Evolutionary conservation across 352 stramenopile species (phyloP), one percentile per base, ranked within the genome.

Genomic region (Globisporangium emineosum): DNA sequence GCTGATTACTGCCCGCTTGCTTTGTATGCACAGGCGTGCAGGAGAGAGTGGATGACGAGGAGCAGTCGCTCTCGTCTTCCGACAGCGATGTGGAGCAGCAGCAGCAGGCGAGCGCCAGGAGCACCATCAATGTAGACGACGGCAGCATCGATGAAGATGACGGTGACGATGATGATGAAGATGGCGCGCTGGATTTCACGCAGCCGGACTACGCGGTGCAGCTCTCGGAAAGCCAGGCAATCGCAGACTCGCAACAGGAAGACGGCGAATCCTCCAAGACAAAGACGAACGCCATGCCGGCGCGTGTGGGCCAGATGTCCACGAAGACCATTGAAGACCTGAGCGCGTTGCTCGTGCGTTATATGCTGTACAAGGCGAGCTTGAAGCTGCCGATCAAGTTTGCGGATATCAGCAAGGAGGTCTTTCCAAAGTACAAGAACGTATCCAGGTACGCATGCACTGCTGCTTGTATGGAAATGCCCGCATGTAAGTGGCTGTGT

Each of bases 341-440:
- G 54, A 91, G 73, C 15, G 78, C 82, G 43, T 84, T 86, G 62
- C 64, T 93, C 32, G 86, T 94, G 61, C 86, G 86, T 35, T 94
- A 92, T 62, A 78, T 94, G 71, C 72, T 94, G 40, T 94, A 94
- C 84, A 94, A 92, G 61, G 84, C 79, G 37, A 83, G 78, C 10
- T 62, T 88, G 25, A 91, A 93, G 67, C 73, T 88, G 50, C 81
- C 83, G 1, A 88, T 94, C 65, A 87, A 85, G 60, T 92, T 94
- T 47, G 66, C 58, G 42, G 86, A 94, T 65, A 90, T 94, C 61
- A 90, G 77, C 72, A 94, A 93, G 62, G 86, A 92, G 2, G 83
- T 94, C 35, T 93, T 83, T 32, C 78, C 79, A 13, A 82, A 88
- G 66, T 82, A 93, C 69, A 91, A 89, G 70, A 94, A 86, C 60